These are phyloP conservation scores for Syncephalastrum racemosum DNA, from an alignment of 371 early-diverging fungal species.

Conservation along the genomic window DNA sequence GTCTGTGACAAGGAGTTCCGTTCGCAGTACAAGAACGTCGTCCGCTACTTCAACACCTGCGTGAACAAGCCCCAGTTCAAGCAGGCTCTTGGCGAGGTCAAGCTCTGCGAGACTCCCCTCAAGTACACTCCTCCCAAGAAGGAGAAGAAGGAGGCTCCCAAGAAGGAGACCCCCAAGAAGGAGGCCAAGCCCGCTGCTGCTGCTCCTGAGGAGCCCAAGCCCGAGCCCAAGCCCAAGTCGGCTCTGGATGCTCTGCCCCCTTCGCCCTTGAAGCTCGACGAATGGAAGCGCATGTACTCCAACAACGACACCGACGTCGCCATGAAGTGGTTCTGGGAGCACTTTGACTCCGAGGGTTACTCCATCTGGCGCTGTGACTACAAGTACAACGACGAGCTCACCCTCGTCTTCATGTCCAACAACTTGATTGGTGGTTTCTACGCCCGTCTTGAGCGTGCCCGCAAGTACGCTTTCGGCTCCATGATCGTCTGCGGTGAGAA, in stretches of 20 bases:
- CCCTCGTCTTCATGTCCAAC: slow-evolving; percentile 80
- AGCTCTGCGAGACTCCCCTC: slow-evolving; percentile 56
- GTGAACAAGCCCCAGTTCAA: slow-evolving; percentile 82
- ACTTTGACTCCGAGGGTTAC: slow-evolving; percentile 86
- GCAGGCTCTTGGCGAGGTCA: slow-evolving; percentile 72
- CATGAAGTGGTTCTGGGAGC: slow-evolving; percentile 92
- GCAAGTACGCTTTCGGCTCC: slow-evolving; percentile 95
- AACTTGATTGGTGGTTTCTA: slow-evolving; percentile 93
- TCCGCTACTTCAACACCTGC: slow-evolving; percentile 84
- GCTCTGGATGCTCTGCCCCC: slow-evolving; percentile 87
- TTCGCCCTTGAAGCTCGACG: slow-evolving; percentile 80
- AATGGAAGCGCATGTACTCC: slow-evolving; percentile 96
- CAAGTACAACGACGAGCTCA: slow-evolving; percentile 90
- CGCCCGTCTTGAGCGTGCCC: slow-evolving; percentile 89
- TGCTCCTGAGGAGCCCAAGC: slow-evolving; percentile 57
- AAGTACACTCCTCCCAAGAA: slow-evolving; percentile 60
- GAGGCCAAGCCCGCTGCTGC: slow-evolving; percentile 54
- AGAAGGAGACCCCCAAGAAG: slow-evolving; percentile 42
- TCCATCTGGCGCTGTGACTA: slow-evolving; percentile 86
- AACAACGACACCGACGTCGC: slow-evolving; percentile 93
- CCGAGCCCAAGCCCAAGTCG: slow-evolving; percentile 90
- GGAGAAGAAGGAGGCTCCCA: slow-evolving; percentile 45
- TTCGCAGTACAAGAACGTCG: slow-evolving; percentile 79
- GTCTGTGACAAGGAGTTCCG: slow-evolving; percentile 74
- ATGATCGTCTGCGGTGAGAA: slow-evolving; percentile 86